Evolutionary conservation across 2,329 filamentous ascomycete genomes (phyloP), one percentile per base, ranked within the genome.

Genomic region (Juglanconis juglandina): DNA sequence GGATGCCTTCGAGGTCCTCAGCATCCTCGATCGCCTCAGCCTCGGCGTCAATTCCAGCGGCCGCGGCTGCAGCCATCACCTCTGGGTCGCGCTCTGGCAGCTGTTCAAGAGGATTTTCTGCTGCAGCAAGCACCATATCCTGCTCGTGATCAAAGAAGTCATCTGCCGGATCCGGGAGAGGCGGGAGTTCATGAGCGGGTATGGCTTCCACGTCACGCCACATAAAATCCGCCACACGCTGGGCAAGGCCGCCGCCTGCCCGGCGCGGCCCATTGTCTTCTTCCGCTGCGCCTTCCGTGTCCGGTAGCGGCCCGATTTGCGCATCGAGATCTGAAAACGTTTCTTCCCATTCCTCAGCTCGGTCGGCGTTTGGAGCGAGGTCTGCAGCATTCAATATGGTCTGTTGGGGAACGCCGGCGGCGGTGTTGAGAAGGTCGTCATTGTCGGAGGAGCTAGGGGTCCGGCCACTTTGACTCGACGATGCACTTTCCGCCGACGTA

Each of bases 1-100:
- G 87, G 56, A 99, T 91, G 0, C 95, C 95, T 71, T 99, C 95
- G 14, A 99, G 86, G 70, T 99, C 95, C 74, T 99, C 95, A 9
- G 90, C 90, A 66, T 97, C 90, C 48, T 93, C 90, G 47, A 92
- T 83, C 9, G 87, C 89, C 66, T 91, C 88, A 7, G 87, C 89
- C 66, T 91, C 88, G 57, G 86, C 82, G 58, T 96, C 91, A 41
- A 94, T 77, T 8, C 83, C 89, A 14, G 85, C 87, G 53, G 84
- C 85, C 24, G 82, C 82, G n/a, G 84, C 87, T 49, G 83, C 88
- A 56, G 86, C 85, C 30, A 85, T 78, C 1, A 84, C 83, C 61
- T 88, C 86, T 13, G 77, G 81, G 58, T 85, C 83, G 46, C 77
- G 78, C 24, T 76, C 78, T 24, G 72, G 72, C 13, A 55, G 53